Base-by-base conservation (phyloP, 2,329 filamentous ascomycete genomes). In the Metarhizium rileyi region DNA sequence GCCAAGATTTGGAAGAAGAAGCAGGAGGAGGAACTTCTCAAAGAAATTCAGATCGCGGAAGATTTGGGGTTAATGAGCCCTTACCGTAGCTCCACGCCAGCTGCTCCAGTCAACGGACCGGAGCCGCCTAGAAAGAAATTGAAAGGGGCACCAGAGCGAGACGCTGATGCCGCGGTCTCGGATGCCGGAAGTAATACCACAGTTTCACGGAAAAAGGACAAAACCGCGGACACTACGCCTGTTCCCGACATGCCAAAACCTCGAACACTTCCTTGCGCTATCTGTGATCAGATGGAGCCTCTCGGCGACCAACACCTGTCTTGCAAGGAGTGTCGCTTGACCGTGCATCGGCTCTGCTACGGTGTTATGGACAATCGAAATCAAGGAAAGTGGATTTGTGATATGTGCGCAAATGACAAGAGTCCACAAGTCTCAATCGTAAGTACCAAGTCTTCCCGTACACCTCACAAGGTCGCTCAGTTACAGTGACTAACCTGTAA, bases 331-430 rank as follows among this genome's bases (percentile, higher is more conserved):
- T 98, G 93, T 66, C 85, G 89, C 48, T 71, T 98, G 66, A 90
- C 90, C 3, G 91, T 97, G 23, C 93, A 98, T 66, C 85, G 87
- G 48, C 81, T 82, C 53, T 98, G 93, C 68, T 98, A 97, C 63
- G 93, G 93, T n/a, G 76, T 97, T 28, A 56, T 78, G 36, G 81
- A 84, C 43, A 81, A 84, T 50, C 80, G 87, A 40, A 77, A 76
- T 48, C 77, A 81, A 28, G 78, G 76, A 42, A 95, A 95, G 67
- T 98, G 93, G 93, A 80, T 85, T 38, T 98, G 93, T 66, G 93
- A 97, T 67, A 95, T 90, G 79, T 98, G 93, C 67, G 76, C 83
- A 35, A 98, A 98, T 62, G 93, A 98, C 63, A 89, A 90, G 64
- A 91, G 85, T 60, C 90, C 91, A 5, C 83, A 88, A 56, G 84